Evolutionary conservation across 306 rosid species (phyloP), one percentile per base, ranked within the genome.

Genomic region (Sphenostylis stenocarpa): DNA sequence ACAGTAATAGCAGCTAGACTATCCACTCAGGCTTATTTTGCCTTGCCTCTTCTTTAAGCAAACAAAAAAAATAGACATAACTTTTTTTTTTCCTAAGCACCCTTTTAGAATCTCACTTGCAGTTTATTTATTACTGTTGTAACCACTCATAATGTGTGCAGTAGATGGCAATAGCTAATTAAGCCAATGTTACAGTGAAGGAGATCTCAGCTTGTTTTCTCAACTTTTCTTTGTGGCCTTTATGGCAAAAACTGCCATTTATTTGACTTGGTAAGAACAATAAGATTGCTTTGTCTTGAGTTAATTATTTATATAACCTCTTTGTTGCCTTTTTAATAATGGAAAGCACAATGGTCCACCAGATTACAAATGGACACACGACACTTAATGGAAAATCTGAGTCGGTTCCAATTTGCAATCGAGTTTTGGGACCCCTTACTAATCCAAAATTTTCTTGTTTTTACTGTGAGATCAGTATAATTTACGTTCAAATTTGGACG

Each of bases 41-140:
- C 48, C 58, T 80, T 67, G 70, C 80, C 83, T 80, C 63, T 31
- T 72, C 57, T 81, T 77, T 64, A 80, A 80, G 84, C 78, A 76
- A 87, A 16, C 81, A 73, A 73, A 83, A 58, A 76, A 44, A 78
- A 73, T 34, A 26, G 73, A 60, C 20, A 48, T 58, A 45, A 48
- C 78, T 20, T 81, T 62, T 70, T 6, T 60, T 15, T 33, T 34
- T 15, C 7, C 45, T n/a, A n/a, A n/a, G 21, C 26, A 49, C 29
- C 72, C 70, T 65, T 45, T 56, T 53, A 79, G 77, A 82, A 77
- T 75, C 85, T 76, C 63, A 67, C 82, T 36, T 29, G 67, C 20
- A 11, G 41, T 60, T 70, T 78, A 31, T 76, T 81, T 43, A 33
- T 23, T 21, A 51, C 33, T 48, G 16, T 55, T 73, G 24, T 43